Conservation (phyloP, 2,329 filamentous ascomycete genomes). For the Sarocladium strictum region DNA sequence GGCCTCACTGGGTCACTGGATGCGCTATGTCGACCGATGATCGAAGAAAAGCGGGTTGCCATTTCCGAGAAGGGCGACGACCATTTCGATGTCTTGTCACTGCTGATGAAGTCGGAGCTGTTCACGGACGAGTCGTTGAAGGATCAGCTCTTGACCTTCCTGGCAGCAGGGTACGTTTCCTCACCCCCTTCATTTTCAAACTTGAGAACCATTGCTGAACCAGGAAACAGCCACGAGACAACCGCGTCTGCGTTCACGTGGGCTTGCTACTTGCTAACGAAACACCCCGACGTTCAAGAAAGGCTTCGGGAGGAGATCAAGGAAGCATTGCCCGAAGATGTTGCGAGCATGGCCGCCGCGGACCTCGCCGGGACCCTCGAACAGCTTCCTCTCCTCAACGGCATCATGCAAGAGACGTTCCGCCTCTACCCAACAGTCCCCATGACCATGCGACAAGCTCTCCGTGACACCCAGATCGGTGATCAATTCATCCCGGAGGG, state of each 20-base stretch:
- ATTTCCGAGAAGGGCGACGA: conserved; percentile 34
- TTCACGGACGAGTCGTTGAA: conserved; percentile 47
- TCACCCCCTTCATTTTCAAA: background rate
- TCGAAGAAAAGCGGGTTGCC: conserved; percentile 43
- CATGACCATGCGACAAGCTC: conserved; percentile 54
- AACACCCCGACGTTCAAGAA: conserved; percentile 49
- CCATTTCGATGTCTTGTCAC: conserved; percentile 59
- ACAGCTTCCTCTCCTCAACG: conserved; percentile 61
- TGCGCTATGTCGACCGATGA: conserved; percentile 37
- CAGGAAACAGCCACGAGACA: conserved; percentile 51
- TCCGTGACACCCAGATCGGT: conserved; percentile 48
- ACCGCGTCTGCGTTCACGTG: conserved; percentile 59
- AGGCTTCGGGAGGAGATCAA: conserved; percentile 56
- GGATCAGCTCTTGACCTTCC: conserved; percentile 50
- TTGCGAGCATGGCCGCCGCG: background rate
- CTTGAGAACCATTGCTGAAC: background rate
- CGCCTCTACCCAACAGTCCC: conserved; percentile 64
- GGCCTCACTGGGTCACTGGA: conserved; percentile 28
- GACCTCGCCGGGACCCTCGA: conserved; percentile 50
- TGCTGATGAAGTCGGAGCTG: conserved; percentile 44
- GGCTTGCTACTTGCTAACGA: conserved; percentile 54
- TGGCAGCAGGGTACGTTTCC: conserved; percentile 45
- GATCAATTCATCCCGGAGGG: conserved; percentile 58
- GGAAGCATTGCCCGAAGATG: conserved; percentile 32
- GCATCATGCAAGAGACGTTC: conserved; percentile 61